phyloP scores from a whole-genome alignment of 208 protist species.

The Leishmania lainsoni region DNA sequence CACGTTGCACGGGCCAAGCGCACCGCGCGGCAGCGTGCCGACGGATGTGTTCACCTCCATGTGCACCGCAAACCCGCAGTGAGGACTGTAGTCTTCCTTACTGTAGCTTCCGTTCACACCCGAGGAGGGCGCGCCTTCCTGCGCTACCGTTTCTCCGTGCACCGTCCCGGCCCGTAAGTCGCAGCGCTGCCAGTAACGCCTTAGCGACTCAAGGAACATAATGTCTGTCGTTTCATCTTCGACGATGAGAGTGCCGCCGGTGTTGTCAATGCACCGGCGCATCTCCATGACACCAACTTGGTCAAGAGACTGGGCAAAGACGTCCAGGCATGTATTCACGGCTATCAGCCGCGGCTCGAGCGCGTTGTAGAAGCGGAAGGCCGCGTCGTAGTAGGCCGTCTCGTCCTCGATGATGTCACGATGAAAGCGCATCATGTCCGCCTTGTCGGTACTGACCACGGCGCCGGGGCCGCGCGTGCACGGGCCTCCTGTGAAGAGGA shows the following conservation, averaged over 20 bases:
- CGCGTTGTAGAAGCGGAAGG: constrained; percentile 89
- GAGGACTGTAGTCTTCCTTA: constrained; percentile 34
- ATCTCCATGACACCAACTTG: constrained; percentile 98
- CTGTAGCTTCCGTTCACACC: constrained; percentile 23
- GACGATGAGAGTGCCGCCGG: constrained; percentile 95
- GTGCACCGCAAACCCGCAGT: constrained; percentile 66
- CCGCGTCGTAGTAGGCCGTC: constrained; percentile 72
- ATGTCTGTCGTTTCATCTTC: constrained; percentile 94
- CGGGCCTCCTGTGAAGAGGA: constrained; percentile 96
- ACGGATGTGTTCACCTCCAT: constrained; percentile 75
- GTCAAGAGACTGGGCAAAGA: constrained; percentile 97
- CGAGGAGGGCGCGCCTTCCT: not conserved
- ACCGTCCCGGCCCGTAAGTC: constrained; percentile 37
- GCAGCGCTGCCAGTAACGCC: constrained; percentile 78
- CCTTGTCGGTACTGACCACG: constrained; percentile 89
- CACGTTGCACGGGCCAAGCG: constrained; percentile 69
- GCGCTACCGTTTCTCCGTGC: not conserved
- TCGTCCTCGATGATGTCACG: constrained; percentile 94
- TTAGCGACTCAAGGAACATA: constrained; percentile 81
- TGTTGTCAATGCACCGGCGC: constrained; percentile 85
- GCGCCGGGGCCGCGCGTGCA: constrained; percentile 95
- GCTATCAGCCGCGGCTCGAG: constrained; percentile 86
- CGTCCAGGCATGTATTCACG: constrained; percentile 95
- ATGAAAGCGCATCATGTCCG: constrained; percentile 97
- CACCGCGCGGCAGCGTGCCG: constrained; percentile 74